Base-by-base conservation (phyloP, 306 rosid genomes). In the Cicer bijugum region DNA sequence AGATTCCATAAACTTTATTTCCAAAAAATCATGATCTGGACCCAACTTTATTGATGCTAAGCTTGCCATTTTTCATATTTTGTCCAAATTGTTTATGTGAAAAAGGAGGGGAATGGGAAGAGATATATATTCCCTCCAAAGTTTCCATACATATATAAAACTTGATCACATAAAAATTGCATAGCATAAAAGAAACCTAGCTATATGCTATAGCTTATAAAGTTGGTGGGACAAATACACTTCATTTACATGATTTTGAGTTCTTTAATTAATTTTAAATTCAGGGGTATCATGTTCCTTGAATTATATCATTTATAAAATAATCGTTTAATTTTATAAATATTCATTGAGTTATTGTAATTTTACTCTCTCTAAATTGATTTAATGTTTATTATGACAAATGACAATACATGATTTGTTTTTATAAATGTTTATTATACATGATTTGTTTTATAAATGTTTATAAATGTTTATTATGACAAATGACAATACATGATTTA, bases 41-140 rank as follows among this genome's bases (percentile, higher is more conserved):
- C 45, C 48, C 35, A 37, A 51, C 12, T 55, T 39, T 10, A 10
- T 11, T 16, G 1, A 16, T 52, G 11, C 16, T 8, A 12, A 74
- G 48, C 61, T 61, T 67, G 12, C 3, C 11, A 17, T 5, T 12
- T 48, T 8, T 28, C 33, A 28, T 3, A 28, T 28, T 28, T 28
- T 2, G 33, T 28, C 33, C 4, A 28, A 28, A 28, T 48, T 12
- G 16, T 11, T 46, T 14, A 42, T 55, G 23, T 40, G 14, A 71
- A 55, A 19, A 46, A 16, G 33, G 40, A 19, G 33, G 46, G 10
- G 6, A 9, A 19, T 37, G 1, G n/a, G 9, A 9, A 12, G 39
- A 14, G 48, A 60, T 10, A 73, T 73, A 73, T 60, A 33, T 73
- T 45, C 78, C 48, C 58, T 44, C 8, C 5, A 59, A 72, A 42